A percentile compares a stretch with the other conserved stretches of the same genome.
Evolutionary conservation across 2,329 filamentous ascomycete genomes (phyloP).

Genomic region (Fusarium begoniae): DNA sequence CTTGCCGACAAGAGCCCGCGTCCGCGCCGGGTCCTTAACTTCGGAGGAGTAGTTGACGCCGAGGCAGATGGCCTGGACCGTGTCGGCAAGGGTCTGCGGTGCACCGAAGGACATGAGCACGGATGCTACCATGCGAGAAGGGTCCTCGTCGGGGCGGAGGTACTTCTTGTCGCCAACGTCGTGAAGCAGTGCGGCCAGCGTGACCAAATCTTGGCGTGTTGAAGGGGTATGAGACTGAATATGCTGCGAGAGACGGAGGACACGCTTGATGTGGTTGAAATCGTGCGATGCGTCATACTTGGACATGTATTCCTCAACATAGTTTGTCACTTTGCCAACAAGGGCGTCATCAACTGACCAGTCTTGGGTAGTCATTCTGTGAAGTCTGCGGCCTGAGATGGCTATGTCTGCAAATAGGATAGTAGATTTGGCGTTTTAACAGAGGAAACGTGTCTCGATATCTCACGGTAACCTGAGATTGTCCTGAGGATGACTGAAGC

Average conservation of each 20-base stretch:
- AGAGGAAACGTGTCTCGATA: background rate
- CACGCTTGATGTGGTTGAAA: constrained; percentile 83
- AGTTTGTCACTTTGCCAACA: constrained; percentile 67
- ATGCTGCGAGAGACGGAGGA: constrained; percentile 75
- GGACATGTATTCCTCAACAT: constrained; percentile 77
- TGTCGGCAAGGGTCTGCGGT: constrained; percentile 64
- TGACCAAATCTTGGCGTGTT: constrained; percentile 60
- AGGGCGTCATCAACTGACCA: constrained; percentile 50
- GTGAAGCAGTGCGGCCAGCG: constrained; percentile 80
- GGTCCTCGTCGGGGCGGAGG: constrained; percentile 64
- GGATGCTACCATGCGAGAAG: constrained; percentile 62
- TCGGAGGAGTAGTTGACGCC: constrained; percentile 84
- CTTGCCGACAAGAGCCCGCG: constrained; percentile 67
- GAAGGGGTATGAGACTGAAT: constrained; percentile 64
- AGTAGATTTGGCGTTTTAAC: background rate
- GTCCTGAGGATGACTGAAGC: background rate
- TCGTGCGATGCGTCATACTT: constrained; percentile 88
- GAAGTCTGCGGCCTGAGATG: background rate
- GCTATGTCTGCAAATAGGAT: background rate
- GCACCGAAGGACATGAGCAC: constrained; percentile 68
- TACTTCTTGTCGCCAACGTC: constrained; percentile 92
- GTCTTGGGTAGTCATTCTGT: constrained; percentile 38
- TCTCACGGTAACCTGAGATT: constrained; percentile 1
- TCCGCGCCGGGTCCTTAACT: constrained; percentile 67
- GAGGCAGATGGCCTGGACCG: constrained; percentile 76